A percentile compares a stretch with the other conserved stretches of the same genome.
phyloP scores from a whole-genome alignment of 441 rosid genomes.

The Arabidopsis hybrid region DNA sequence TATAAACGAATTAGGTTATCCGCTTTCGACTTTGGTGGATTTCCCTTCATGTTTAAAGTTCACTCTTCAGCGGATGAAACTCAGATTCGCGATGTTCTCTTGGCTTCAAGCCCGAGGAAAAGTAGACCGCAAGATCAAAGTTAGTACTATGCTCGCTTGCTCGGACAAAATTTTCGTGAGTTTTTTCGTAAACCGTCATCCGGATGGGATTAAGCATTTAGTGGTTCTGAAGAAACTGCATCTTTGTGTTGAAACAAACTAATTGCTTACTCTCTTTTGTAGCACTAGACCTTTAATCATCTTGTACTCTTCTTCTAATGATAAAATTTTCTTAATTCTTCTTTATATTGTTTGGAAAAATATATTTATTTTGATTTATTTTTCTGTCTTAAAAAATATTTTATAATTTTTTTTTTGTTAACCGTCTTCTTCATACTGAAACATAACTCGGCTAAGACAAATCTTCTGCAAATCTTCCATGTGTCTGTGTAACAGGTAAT shows the following conservation, averaged over 20 bases:
- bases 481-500: conserved; percentile 15
- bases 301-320: conserved; percentile 4
- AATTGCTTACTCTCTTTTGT: conserved; percentile 22
- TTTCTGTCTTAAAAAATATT: neutral
- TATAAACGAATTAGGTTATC: conserved; percentile 60
- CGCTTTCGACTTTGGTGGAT: conserved; percentile 50
- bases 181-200: conserved; percentile 61
- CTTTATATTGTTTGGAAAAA: neutral
- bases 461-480: conserved; percentile 10
- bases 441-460: neutral
- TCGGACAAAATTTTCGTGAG: conserved; percentile 50
- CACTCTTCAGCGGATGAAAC: conserved; percentile 54
- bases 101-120: conserved; percentile 72
- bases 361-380: no score
- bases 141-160: conserved; percentile 61
- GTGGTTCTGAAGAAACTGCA: conserved; percentile 53
- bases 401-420: neutral
- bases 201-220: conserved; percentile 65
- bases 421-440: neutral
- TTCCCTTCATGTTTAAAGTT: conserved; percentile 67
- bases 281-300: conserved; percentile 14
- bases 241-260: conserved; percentile 33
- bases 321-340: neutral
- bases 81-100: conserved; percentile 66
- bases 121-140: conserved; percentile 41